phyloP scores from a whole-genome alignment of 2,329 filamentous ascomycete species.

The Alternaria hordeiaustralica region DNA sequence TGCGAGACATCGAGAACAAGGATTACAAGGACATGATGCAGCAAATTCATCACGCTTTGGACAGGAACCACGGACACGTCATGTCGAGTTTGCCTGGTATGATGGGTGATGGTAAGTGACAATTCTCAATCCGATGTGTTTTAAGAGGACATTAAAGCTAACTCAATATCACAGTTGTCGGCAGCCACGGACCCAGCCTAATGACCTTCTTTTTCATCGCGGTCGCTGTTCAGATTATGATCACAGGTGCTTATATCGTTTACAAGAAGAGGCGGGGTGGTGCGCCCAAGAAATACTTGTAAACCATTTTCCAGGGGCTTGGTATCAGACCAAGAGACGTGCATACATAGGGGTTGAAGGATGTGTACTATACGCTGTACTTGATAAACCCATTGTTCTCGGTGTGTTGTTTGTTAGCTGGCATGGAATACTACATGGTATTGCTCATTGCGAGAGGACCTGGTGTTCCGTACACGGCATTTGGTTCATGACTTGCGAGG shows the following conservation, averaged over 20 bases:
- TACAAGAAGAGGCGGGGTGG: constrained; percentile 81
- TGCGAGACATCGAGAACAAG: constrained; percentile 62
- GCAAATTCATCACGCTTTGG: constrained; percentile 61
- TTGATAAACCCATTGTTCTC: not conserved
- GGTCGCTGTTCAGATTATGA: constrained; percentile 74
- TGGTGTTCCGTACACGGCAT: not conserved
- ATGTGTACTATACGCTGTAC: not conserved
- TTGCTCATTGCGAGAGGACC: not conserved
- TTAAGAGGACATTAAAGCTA: constrained; percentile 9
- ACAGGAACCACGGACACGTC: constrained; percentile 61
- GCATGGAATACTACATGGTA: not conserved
- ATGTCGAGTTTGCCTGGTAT: constrained; percentile 59
- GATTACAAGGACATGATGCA: constrained; percentile 64
- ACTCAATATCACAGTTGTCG: constrained; percentile 53
- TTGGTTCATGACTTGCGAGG: not conserved
- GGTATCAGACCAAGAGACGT: not conserved
- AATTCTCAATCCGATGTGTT: not conserved
- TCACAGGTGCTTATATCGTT: constrained; percentile 71
- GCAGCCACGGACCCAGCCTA: constrained; percentile 62
- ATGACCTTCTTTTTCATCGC: constrained; percentile 72
- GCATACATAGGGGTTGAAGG: not conserved
- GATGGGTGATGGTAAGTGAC: constrained; percentile 57
- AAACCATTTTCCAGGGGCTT: not conserved
- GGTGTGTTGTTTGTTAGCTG: not conserved
- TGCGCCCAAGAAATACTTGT: constrained; percentile 92